phyloP scores from a whole-genome alignment of 2,329 filamentous ascomycete genomes.

The Aureobasidium leucospermi region DNA sequence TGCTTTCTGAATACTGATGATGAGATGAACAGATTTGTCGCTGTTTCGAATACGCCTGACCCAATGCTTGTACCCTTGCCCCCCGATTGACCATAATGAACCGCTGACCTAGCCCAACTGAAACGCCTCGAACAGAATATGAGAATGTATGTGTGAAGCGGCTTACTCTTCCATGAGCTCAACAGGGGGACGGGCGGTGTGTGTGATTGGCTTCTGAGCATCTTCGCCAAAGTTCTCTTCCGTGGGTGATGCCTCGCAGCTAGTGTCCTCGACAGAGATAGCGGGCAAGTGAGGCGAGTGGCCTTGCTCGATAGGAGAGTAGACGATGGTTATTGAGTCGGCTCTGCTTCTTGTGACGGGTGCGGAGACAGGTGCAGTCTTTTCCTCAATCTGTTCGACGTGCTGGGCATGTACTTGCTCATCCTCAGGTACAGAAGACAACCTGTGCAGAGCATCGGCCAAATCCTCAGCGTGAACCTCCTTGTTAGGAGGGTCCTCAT shows the following conservation, averaged over 20 bases:
- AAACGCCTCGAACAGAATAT: neutral
- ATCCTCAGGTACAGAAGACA: slow-evolving; percentile 25
- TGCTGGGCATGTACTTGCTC: neutral
- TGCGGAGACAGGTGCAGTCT: neutral
- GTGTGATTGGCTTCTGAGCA: slow-evolving; percentile 38
- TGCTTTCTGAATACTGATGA: neutral
- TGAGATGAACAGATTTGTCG: neutral
- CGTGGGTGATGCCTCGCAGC: slow-evolving; percentile 37
- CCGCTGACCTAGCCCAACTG: neutral
- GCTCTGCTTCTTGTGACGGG: slow-evolving; percentile 27
- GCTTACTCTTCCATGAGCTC: slow-evolving; percentile 44
- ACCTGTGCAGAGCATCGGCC: slow-evolving; percentile 46
- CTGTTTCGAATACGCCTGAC: neutral
- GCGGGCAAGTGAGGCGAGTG: slow-evolving; percentile 52
- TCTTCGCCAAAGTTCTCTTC: slow-evolving; percentile 38
- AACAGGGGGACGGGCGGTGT: slow-evolving; percentile 49
- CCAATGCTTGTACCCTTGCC: slow-evolving; percentile 3
- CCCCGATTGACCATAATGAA: neutral
- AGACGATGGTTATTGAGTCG: slow-evolving; percentile 55
- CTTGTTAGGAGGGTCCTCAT: slow-evolving; percentile 59
- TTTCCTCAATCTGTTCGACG: neutral
- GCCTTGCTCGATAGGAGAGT: slow-evolving; percentile 55
- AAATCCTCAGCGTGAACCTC: slow-evolving; percentile 58
- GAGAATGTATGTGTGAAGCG: neutral
- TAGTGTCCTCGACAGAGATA: slow-evolving; percentile 58